A percentile compares a stretch with the other conserved stretches of the same genome.
Evolutionary conservation across 192 early-diverging fungal species (phyloP).

Genomic region (Chytriomyces sp.): DNA sequence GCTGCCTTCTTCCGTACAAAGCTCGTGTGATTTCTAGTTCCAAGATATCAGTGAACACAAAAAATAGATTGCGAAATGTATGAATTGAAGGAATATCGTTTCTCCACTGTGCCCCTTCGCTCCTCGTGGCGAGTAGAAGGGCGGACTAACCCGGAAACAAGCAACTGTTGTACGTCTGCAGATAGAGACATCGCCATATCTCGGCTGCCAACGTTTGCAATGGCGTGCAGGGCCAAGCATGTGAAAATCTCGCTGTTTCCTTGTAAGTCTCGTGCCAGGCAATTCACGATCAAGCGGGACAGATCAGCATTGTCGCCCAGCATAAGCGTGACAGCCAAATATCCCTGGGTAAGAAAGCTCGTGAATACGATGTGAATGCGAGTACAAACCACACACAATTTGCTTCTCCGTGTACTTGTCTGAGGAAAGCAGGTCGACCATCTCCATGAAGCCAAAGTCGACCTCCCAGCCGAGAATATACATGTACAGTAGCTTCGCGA

Average conservation of each 20-base stretch:
- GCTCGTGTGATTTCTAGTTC: constrained; percentile 34
- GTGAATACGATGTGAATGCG: background rate
- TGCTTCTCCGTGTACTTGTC: constrained; percentile 97
- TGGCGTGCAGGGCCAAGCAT: constrained; percentile 92
- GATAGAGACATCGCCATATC: constrained; percentile 90
- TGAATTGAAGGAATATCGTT: background rate
- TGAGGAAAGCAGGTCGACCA: constrained; percentile 88
- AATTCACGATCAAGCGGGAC: constrained; percentile 80
- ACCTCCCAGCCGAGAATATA: constrained; percentile 98
- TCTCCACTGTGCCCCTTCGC: no score
- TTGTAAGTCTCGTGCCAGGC: constrained; percentile 84
- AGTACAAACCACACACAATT: constrained; percentile 66
- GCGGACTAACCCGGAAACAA: constrained; percentile 73
- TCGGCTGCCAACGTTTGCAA: constrained; percentile 92
- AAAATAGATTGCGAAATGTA: constrained; percentile 5
- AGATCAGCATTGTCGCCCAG: constrained; percentile 86
- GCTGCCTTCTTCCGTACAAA: constrained; percentile 99
- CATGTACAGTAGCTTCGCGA: constrained; percentile 99
- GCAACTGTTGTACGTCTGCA: constrained; percentile 77
- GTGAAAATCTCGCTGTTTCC: constrained; percentile 82
- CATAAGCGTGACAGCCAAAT: constrained; percentile 92
- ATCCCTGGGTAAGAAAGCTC: constrained; percentile 65
- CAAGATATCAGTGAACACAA: background rate
- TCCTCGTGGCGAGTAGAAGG: no score
- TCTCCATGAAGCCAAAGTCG: constrained; percentile 97